Percentiles rank a stretch among this genome's conserved stretches.
phyloP scores from a whole-genome alignment of 2,329 filamentous ascomycete species.

The Monilinia vaccinii-corymbosi region DNA sequence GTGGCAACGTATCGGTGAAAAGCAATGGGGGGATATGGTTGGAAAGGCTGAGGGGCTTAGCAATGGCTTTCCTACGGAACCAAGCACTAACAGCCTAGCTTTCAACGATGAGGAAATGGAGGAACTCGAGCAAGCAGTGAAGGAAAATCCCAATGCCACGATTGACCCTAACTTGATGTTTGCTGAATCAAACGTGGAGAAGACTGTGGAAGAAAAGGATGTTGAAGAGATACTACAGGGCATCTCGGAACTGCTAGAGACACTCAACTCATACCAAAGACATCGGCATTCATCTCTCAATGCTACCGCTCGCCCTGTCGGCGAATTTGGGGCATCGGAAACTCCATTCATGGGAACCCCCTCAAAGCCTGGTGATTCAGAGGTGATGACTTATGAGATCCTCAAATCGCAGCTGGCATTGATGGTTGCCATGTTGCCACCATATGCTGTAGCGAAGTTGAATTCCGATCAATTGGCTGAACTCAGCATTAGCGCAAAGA shows the following conservation, averaged over 20 bases:
- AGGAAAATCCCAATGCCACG: slow-evolving; percentile 47
- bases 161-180: slow-evolving; percentile 46
- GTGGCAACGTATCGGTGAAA: slow-evolving; percentile 65
- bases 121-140: slow-evolving; percentile 41
- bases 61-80: slow-evolving; percentile 1
- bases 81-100: slow-evolving; percentile 2
- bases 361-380: slow-evolving; percentile 52
- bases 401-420: slow-evolving; percentile 43
- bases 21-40: slow-evolving; percentile 55
- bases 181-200: slow-evolving; percentile 35
- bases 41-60: slow-evolving; percentile 27
- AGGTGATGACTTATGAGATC: slow-evolving; percentile 43
- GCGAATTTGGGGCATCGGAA: slow-evolving; percentile 57
- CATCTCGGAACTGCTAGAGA: slow-evolving; percentile 68
- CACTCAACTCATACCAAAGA: slow-evolving; percentile 67
- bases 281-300: slow-evolving; percentile 65
- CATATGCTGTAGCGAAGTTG: slow-evolving; percentile 48
- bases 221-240: slow-evolving; percentile 62
- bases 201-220: slow-evolving; percentile 48
- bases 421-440: slow-evolving; percentile 43
- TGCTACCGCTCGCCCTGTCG: slow-evolving; percentile 50
- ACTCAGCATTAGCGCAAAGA: slow-evolving; percentile 43
- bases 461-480: slow-evolving; percentile 45
- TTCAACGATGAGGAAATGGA: slow-evolving; percentile 24
- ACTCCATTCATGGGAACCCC: slow-evolving; percentile 44